These are phyloP conservation scores for Puccinia brachypodii DNA, from an alignment of 1,284 basidiomycete genomes.

Conservation along the genomic window DNA sequence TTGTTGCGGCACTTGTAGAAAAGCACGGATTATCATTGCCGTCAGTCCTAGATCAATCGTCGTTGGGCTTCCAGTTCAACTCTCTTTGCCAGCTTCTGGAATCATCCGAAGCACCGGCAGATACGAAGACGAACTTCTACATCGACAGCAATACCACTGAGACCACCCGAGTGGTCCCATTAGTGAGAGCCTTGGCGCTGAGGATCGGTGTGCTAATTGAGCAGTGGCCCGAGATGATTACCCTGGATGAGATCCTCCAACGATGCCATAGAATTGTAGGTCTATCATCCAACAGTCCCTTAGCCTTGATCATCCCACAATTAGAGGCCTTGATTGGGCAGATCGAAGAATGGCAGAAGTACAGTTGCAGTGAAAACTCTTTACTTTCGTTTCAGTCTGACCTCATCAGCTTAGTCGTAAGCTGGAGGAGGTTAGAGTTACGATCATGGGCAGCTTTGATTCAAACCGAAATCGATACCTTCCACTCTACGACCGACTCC, in stretches of 20 bases:
- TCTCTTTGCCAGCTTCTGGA: conserved; percentile 22
- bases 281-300: conserved; percentile 69
- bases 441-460: conserved; percentile 82
- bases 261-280: conserved; percentile 72
- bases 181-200: conserved; percentile 8
- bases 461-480: conserved; percentile 68
- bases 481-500: conserved; percentile 67
- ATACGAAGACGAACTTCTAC: conserved; percentile 25
- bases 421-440: conserved; percentile 87
- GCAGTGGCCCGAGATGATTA: conserved; percentile 98
- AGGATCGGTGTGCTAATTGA: conserved; percentile 61
- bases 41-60: conserved; percentile 18
- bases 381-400: conserved; percentile 69
- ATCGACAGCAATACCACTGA: conserved; percentile 33
- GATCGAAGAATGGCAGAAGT: conserved; percentile 95
- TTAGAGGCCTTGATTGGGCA: conserved; percentile 83
- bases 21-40: conserved; percentile 26
- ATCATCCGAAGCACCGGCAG: neutral
- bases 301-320: conserved; percentile 79
- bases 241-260: conserved; percentile 77
- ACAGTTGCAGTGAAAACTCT: conserved; percentile 81
- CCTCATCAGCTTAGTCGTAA: conserved; percentile 74
- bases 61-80: conserved; percentile 27
- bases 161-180: conserved; percentile 29
- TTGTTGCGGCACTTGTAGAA: conserved; percentile 22